phyloP scores from a whole-genome alignment of 768 basidiomycete species.

The Pholiota molesta region DNA sequence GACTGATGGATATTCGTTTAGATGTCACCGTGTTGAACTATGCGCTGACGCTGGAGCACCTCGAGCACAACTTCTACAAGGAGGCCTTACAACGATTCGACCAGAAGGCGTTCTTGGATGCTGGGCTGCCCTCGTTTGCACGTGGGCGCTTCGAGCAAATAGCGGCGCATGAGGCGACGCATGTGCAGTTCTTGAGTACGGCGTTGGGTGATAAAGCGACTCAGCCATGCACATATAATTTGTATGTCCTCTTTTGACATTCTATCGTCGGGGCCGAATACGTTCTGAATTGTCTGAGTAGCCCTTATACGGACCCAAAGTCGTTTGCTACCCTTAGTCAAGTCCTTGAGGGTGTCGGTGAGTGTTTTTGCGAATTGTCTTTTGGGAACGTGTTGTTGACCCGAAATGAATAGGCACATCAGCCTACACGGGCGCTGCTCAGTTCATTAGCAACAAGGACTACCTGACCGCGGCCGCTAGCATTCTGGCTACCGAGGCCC shows the following conservation, averaged over 20 bases:
- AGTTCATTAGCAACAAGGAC: slow-evolving; percentile 44
- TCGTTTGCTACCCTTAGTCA: slow-evolving; percentile 55
- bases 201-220: slow-evolving; percentile 52
- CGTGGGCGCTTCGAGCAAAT: slow-evolving; percentile 54
- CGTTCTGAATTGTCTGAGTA: not conserved
- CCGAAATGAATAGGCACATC: slow-evolving; percentile 31
- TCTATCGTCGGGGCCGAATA: not conserved
- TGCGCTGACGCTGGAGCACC: slow-evolving; percentile 51
- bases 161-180: slow-evolving; percentile 50
- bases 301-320: slow-evolving; percentile 48
- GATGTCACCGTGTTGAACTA: slow-evolving; percentile 39
- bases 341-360: slow-evolving; percentile 49
- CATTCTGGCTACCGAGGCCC: slow-evolving; percentile 61
- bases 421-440: slow-evolving; percentile 60
- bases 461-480: slow-evolving; percentile 57
- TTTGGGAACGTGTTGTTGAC: not conserved
- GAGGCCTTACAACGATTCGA: slow-evolving; percentile 45
- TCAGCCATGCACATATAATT: slow-evolving; percentile 60
- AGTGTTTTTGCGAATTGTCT: not conserved
- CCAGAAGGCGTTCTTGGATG: slow-evolving; percentile 44
- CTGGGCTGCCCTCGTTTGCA: slow-evolving; percentile 49
- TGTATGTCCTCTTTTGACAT: slow-evolving; percentile 36
- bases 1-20: not conserved
- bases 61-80: slow-evolving; percentile 51
- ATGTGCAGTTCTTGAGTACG: slow-evolving; percentile 44